phyloP scores from a whole-genome alignment of 768 basidiomycete genomes.

The Leucosporidium scottii region DNA sequence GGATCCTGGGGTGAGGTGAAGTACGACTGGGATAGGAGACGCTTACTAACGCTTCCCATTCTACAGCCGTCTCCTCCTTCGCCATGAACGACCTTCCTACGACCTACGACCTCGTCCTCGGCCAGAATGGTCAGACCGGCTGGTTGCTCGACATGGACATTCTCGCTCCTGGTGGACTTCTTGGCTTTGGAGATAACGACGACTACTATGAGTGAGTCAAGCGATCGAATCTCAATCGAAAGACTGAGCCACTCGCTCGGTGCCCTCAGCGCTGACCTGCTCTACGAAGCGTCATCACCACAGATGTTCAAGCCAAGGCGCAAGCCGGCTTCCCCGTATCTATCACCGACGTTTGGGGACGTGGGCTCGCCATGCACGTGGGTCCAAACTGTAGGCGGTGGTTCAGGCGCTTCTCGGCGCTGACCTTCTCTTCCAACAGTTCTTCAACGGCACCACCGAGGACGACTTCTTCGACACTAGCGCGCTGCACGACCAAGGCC shows the following conservation, averaged over 20 bases:
- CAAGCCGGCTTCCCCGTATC: constrained; percentile 34
- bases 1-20: constrained; percentile 26
- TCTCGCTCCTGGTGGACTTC: constrained; percentile 51
- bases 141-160: constrained; percentile 58
- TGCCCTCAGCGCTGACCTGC: too few relatives aligned
- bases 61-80: constrained; percentile 46
- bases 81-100: constrained; percentile 59
- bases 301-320: constrained; percentile 28
- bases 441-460: constrained; percentile 53
- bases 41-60: background rate
- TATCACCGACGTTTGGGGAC: constrained; percentile 42
- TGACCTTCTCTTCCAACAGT: background rate
- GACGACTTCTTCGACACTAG: constrained; percentile 54
- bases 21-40: background rate
- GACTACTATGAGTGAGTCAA: constrained; percentile 44
- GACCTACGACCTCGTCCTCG: constrained; percentile 40
- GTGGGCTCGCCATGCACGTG: constrained; percentile 66
- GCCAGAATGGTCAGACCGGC: constrained; percentile 39
- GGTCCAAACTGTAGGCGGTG: constrained; percentile 32
- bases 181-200: constrained; percentile 50
- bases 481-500: constrained; percentile 62
- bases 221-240: too few relatives aligned
- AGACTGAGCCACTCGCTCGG: too few relatives aligned
- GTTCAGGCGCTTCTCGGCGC: constrained; percentile 47
- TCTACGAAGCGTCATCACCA: constrained; percentile 12